These are phyloP conservation scores for Globisporangium sylvaticum DNA, from an alignment of 352 stramenopile species.

Conservation along the genomic window DNA sequence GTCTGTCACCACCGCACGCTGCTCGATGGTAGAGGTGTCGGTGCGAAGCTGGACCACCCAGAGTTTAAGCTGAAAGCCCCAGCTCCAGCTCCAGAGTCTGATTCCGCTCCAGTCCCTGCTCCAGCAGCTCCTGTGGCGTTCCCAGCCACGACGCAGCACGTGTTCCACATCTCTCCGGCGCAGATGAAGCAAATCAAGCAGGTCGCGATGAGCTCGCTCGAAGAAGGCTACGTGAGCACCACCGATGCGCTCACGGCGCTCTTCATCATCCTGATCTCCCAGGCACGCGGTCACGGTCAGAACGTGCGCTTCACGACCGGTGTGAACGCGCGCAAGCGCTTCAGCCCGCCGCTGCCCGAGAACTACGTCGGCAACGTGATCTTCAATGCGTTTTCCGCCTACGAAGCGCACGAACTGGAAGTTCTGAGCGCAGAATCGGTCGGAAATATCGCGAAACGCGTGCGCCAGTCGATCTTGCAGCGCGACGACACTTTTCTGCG, in stretches of 20 bases:
- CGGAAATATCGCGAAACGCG: slow-evolving; percentile 25
- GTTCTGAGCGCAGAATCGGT: slow-evolving; percentile 15
- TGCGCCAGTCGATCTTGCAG: slow-evolving; percentile 39
- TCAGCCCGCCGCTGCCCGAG: slow-evolving; percentile 33
- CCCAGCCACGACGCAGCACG: slow-evolving; percentile 30
- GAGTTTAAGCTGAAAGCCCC: slow-evolving; percentile 34
- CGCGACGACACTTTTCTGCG: slow-evolving; percentile 36
- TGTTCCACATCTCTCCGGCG: slow-evolving; percentile 41
- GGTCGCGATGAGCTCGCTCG: slow-evolving; percentile 11
- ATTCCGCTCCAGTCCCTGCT: not conserved
- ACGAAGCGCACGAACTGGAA: slow-evolving; percentile 26
- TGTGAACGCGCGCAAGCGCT: slow-evolving; percentile 43
- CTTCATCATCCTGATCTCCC: slow-evolving; percentile 45
- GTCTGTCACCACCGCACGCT: slow-evolving; percentile 44
- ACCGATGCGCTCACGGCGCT: slow-evolving; percentile 48
- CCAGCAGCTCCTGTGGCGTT: not conserved
- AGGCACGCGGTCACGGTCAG: slow-evolving; percentile 36
- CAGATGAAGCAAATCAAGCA: slow-evolving; percentile 46
- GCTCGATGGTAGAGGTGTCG: slow-evolving; percentile 17
- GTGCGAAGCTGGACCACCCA: slow-evolving; percentile 28
- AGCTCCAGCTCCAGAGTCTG: not conserved
- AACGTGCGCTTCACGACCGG: slow-evolving; percentile 43
- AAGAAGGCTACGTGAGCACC: slow-evolving; percentile 39
- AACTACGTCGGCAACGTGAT: slow-evolving; percentile 54
- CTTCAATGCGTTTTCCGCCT: slow-evolving; percentile 45